Evolutionary conservation across 2,329 filamentous ascomycete species (phyloP), one percentile per base, ranked within the genome.

Genomic region (Monosporascus sp.): DNA sequence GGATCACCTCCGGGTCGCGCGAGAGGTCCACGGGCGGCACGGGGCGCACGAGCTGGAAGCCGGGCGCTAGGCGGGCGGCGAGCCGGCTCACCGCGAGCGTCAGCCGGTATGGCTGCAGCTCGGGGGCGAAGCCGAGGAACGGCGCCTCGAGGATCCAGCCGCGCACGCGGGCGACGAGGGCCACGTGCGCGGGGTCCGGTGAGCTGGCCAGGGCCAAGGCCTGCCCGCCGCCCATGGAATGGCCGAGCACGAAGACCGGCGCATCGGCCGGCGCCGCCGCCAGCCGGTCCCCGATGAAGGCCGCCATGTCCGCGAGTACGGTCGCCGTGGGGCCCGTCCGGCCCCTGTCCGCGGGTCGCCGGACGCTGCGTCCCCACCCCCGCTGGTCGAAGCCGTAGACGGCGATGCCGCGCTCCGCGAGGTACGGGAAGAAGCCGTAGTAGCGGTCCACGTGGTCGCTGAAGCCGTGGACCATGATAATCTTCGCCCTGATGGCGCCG

Each of bases 201-300:
- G 78, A 74, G 52, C 74, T 77, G 24, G 79, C 78, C 22, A 87
- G 68, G 44, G 82, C 84, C 8, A 96, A 74, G 6, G 85, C 81
- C 70, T 95, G 81, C 24, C 85, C 89, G 54, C 92, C 92, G 59
- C 92, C 92, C 90, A 96, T 96, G 22, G 87, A 91, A 71, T 96
- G 90, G 50, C 92, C 92, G 76, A 94, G 84, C 20, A 97, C 78
- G 72, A 96, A 97, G 17, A 95, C 66, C 0, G 90, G 90, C 37
- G 76, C 72, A 4, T 70, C 65, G 11, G 69, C 55, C 14, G 67
- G 62, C 38, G 70, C 63, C 24, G 70, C 56, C 25, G 69, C 61
- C 48, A 86, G 73, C 57, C 87, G 80, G 35, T 75, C 73, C 54
- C 77, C 77, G 60, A 94, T 77, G 68, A 97, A 90, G 44, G 85